A percentile compares a stretch with the other conserved stretches of the same genome.
Evolutionary conservation across 768 basidiomycete genomes (phyloP).

Genomic region (Tephrocybe rancida): DNA sequence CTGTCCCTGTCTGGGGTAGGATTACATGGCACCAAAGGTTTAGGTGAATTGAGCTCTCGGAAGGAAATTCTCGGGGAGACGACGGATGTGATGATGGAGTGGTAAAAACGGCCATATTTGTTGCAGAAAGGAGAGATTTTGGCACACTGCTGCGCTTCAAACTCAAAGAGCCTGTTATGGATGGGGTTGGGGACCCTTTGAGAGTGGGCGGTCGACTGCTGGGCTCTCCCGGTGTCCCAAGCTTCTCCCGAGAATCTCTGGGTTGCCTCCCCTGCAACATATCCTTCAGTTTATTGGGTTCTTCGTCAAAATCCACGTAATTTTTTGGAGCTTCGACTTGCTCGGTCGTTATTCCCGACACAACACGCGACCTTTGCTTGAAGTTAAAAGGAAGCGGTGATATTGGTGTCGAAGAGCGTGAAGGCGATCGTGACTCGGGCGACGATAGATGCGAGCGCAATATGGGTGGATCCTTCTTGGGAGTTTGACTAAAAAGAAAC

Average conservation of each 20-base stretch:
- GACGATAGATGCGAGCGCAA: slow-evolving; percentile 18
- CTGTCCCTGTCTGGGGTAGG: slow-evolving; percentile 42
- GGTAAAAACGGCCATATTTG: slow-evolving; percentile 44
- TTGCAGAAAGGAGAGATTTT: slow-evolving; percentile 47
- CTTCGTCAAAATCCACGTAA: slow-evolving; percentile 82
- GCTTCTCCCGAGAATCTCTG: slow-evolving; percentile 33
- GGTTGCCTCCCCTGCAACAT: slow-evolving; percentile 60
- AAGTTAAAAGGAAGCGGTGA: slow-evolving; percentile 54
- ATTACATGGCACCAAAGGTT: slow-evolving; percentile 46
- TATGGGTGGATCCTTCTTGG: slow-evolving; percentile 6
- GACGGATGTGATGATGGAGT: slow-evolving; percentile 41
- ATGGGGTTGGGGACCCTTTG: slow-evolving; percentile 24
- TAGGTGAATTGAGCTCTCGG: slow-evolving; percentile 28
- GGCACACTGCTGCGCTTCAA: slow-evolving; percentile 35
- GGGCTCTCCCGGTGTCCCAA: not conserved
- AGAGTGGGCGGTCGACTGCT: not conserved
- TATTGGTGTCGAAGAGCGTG: slow-evolving; percentile 43
- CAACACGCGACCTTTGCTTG: slow-evolving; percentile 59
- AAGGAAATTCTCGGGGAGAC: slow-evolving; percentile 31
- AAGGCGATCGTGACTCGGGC: slow-evolving; percentile 26
- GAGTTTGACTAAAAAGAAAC: slow-evolving; percentile 38
- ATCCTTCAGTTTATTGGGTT: slow-evolving; percentile 74
- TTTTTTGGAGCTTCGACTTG: slow-evolving; percentile 78
- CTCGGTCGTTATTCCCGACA: slow-evolving; percentile 72
- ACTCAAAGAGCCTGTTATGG: slow-evolving; percentile 24